Base-by-base conservation (phyloP, 192 early-diverging fungal species). In the Podila clonocystis region DNA sequence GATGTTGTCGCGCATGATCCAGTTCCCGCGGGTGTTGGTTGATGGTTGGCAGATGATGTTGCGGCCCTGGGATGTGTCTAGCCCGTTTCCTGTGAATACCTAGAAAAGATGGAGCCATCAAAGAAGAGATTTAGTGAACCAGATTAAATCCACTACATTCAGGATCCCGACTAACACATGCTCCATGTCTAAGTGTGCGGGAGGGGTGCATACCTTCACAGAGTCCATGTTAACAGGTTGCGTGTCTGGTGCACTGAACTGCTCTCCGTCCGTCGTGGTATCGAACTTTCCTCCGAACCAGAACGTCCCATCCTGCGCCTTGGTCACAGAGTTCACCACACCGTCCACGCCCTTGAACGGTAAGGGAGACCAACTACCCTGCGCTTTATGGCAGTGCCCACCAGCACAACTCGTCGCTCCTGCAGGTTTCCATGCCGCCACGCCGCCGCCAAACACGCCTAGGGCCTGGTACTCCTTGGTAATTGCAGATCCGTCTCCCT, bases 321-420 rank as follows among this genome's bases (percentile, higher is more conserved):
- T 74, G 17, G 84, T 65, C 61, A 93, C 91, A 20, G 88, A 85
- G 52, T 85, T 85, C 3, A 95, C 90, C 0, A 90, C 87, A 1
- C 91, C 92, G 62, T 93, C 86, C 36, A 95, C 72, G 2, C 92
- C 93, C 22, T 88, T 88, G 78, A 90, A 93, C 31, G 93, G 90
- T 12, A 93, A 45, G 1, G 85, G 31, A 11, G 50, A 62, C 93
- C 93, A 94, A 0, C 29, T 49, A 20, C 79, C 83, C 5, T 63
- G 38, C 19, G 71, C 59, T 55, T 63, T 19, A 36, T 28, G 15
- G 66, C 62, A 17, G 20, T 57, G 41, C 15, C 41, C 41, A 0
- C 41, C 15, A 0, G 41, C 41, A 45, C 41, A 45, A 12, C 41
- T 45, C 2, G 41, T 45, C 41, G 31, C 11, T n/a, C 3, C 33